Evolutionary conservation across 2,329 filamentous ascomycete genomes (phyloP), one percentile per base, ranked within the genome.

Genomic region (Epichloe scottii): DNA sequence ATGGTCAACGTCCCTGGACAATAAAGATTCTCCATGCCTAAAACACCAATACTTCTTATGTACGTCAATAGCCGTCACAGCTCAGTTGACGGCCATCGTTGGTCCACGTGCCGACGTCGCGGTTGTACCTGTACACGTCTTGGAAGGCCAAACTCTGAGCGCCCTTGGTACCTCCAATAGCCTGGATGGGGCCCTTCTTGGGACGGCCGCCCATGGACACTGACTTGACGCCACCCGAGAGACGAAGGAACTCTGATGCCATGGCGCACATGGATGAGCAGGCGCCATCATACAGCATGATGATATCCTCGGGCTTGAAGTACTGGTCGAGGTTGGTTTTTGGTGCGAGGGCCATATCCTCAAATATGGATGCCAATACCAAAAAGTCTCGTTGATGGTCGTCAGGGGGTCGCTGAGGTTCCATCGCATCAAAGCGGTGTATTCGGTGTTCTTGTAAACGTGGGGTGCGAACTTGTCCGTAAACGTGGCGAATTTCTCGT

Each of bases 231-330:
- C 73, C 72, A 21, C 68, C 76, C 53, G 77, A 69, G 26, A 71
- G 62, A 23, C 71, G 71, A 57, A 81, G 66, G 57, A 81, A 70
- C 55, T 81, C 75, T 11, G 71, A 70, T 54, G 79, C 78, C 4
- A 79, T 66, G 3, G 76, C 73, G 63, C 79, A 82, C 3, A 77
- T 77, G 1, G 76, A 80, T 21, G 74, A 74, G 60, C 79, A 82
- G 57, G 74, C 71, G 35, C 78, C 78, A 57, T 82, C 79, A 48
- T 75, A 73, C n/a, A 82, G 67, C 17, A 82, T 63, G 40, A 82
- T 68, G 43, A 83, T 74, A 59, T 83, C 73, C 52, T 81, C 75
- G 2, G 77, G 67, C 1, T 67, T 69, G 60, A 83, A 83, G 2
- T 77, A 78, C 55, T 72, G 67, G 0, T 71, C 67, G 42, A 74